These are phyloP conservation scores for Lepiota brunneoincarnata DNA, from an alignment of 768 basidiomycete genomes.

Conservation along the genomic window DNA sequence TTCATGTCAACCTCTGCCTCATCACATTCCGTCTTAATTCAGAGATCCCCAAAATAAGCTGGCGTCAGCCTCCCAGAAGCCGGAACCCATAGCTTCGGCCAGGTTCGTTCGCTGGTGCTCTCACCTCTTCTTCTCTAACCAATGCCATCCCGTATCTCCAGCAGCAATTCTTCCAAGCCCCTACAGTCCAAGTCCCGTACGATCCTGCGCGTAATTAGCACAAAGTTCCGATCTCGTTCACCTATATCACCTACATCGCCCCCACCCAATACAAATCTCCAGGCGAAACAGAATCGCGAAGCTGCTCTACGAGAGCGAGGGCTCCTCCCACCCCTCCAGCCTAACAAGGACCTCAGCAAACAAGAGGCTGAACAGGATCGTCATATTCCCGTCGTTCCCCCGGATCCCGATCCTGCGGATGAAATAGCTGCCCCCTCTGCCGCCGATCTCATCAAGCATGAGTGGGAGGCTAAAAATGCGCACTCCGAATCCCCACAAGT, in stretches of 20 bases:
- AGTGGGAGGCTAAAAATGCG: slow-evolving; percentile 47
- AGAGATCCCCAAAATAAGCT: slow-evolving; percentile 1
- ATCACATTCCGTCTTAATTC: not conserved
- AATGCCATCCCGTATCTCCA: slow-evolving; percentile 2
- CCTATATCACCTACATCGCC: slow-evolving; percentile 9
- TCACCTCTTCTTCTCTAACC: slow-evolving; percentile 5
- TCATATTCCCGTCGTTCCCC: slow-evolving; percentile 31
- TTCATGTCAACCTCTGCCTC: slow-evolving; percentile 6
- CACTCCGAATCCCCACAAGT: slow-evolving; percentile 13
- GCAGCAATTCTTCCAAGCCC: not conserved
- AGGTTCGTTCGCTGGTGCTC: slow-evolving; percentile 8
- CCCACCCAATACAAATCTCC: slow-evolving; percentile 20
- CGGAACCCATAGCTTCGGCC: slow-evolving; percentile 13
- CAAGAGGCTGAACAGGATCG: slow-evolving; percentile 36
- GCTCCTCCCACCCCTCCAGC: slow-evolving; percentile 45
- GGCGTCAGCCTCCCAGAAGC: slow-evolving; percentile 1
- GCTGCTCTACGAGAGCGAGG: slow-evolving; percentile 63
- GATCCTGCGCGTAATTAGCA: slow-evolving; percentile 12
- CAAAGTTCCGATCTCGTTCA: slow-evolving; percentile 15
- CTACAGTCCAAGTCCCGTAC: slow-evolving; percentile 16
- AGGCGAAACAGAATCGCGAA: slow-evolving; percentile 39
- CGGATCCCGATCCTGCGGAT: slow-evolving; percentile 13
- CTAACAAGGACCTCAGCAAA: slow-evolving; percentile 40
- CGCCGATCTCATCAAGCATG: slow-evolving; percentile 50
- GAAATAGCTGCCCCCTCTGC: slow-evolving; percentile 30